Conservation (phyloP, 2,329 filamentous ascomycete genomes). For the Alternaria postmessia region DNA sequence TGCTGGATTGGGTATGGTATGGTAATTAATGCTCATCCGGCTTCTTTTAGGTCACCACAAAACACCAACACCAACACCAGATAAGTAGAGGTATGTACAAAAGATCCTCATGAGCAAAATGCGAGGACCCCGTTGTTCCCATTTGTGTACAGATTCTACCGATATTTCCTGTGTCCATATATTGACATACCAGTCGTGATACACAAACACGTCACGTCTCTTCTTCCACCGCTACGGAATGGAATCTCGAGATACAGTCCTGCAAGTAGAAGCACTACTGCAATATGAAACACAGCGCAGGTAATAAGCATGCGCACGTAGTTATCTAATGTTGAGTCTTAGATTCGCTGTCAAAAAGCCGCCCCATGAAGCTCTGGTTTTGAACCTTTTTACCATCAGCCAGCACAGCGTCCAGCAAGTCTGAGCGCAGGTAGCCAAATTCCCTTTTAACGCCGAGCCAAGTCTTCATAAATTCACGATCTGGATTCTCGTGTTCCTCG, state of each 20-base stretch:
- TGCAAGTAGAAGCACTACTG: not conserved
- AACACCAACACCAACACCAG: not conserved
- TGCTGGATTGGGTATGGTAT: no score
- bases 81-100: no score
- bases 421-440: not conserved
- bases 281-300: not conserved
- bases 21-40: not conserved
- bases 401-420: not conserved
- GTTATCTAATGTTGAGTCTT: not conserved
- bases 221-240: no score
- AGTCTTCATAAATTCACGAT: not conserved
- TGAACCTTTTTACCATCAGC: not conserved
- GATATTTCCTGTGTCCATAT: no score
- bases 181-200: no score
- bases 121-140: no score
- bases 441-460: not conserved
- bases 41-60: not conserved
- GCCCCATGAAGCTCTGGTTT: not conserved
- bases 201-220: no score
- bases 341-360: not conserved
- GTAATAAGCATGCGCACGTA: not conserved
- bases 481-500: not conserved
- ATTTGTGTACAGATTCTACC: no score
- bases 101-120: no score
- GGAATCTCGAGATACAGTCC: no score